A percentile compares a stretch with the other conserved stretches of the same genome.
These are phyloP conservation scores for Malassezia pachydermatis DNA, from an alignment of 1,284 basidiomycete species.

Conservation along the genomic window DNA sequence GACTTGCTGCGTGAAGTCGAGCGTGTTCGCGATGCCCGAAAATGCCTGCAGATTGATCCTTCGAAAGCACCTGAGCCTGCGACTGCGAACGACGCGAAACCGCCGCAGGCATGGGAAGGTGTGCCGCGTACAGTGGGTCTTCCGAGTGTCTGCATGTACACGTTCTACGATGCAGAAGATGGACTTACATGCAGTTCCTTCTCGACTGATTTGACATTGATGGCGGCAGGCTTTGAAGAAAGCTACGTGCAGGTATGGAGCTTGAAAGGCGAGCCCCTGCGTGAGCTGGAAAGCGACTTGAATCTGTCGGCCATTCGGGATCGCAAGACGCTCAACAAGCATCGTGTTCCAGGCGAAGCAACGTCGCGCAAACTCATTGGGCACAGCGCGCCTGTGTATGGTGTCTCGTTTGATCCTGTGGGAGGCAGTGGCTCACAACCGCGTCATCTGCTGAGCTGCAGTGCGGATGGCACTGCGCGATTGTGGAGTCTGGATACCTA, in stretches of 20 bases:
- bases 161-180: slow-evolving; percentile 46
- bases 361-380: slow-evolving; percentile 73
- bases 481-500: slow-evolving; percentile 94
- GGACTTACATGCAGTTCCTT: slow-evolving; percentile 65
- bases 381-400: slow-evolving; percentile 92
- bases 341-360: slow-evolving; percentile 22
- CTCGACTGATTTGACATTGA: slow-evolving; percentile 79
- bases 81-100: slow-evolving; percentile 1
- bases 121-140: slow-evolving; percentile 31
- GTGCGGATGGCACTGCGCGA: slow-evolving; percentile 82
- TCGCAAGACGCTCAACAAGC: slow-evolving; percentile 28
- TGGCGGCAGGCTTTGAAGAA: slow-evolving; percentile 92
- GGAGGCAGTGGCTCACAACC: slow-evolving; percentile 76
- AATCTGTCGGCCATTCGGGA: slow-evolving; percentile 60
- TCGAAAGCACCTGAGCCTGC: slow-evolving; percentile 42
- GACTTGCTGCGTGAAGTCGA: slow-evolving; percentile 89
- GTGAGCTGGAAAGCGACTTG: slow-evolving; percentile 66
- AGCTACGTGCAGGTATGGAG: slow-evolving; percentile 93
- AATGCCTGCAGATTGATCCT: slow-evolving; percentile 38
- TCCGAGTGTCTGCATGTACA: slow-evolving; percentile 45
- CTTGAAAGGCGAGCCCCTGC: slow-evolving; percentile 79
- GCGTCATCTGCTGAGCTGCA: slow-evolving; percentile 75
- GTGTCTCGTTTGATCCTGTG: slow-evolving; percentile 82
- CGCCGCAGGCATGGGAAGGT: slow-evolving; percentile 10
- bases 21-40: slow-evolving; percentile 67